phyloP scores from a whole-genome alignment of 2,329 filamentous ascomycete genomes.

The Penicillium rolfsii region DNA sequence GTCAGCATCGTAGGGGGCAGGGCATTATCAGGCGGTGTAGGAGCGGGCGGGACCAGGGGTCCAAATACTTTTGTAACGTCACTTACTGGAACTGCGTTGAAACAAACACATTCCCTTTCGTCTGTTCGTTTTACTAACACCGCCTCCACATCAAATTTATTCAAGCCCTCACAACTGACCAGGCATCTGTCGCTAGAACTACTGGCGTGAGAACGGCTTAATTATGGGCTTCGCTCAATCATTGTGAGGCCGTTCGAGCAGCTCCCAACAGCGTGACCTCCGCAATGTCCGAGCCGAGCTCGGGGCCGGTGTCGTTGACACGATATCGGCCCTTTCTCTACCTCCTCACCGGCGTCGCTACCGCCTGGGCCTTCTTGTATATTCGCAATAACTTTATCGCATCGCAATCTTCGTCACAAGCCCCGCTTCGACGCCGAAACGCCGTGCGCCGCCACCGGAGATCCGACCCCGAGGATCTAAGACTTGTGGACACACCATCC shows the following conservation, averaged over 20 bases:
- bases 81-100: too few species aligned
- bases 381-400: conserved; percentile 41
- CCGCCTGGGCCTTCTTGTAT: conserved; percentile 48
- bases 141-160: not conserved
- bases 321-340: conserved; percentile 48
- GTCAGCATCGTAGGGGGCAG: too few species aligned
- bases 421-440: conserved; percentile 44
- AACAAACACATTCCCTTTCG: not conserved
- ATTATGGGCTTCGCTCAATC: conserved; percentile 25
- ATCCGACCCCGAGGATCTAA: conserved; percentile 30
- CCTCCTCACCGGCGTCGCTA: conserved; percentile 47
- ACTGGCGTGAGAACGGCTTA: not conserved
- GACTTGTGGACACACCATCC: conserved; percentile 38
- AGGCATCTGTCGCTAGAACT: not conserved
- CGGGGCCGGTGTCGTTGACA: conserved; percentile 38
- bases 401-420: conserved; percentile 28
- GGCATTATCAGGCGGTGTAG: too few species aligned
- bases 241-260: conserved; percentile 14
- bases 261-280: conserved; percentile 24
- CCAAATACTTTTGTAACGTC: too few species aligned
- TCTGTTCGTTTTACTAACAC: not conserved
- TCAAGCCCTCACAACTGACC: not conserved
- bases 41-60: too few species aligned
- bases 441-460: conserved; percentile 44
- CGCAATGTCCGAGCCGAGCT: conserved; percentile 38